These are phyloP conservation scores for Phytopythium litorale DNA, from an alignment of 352 stramenopile genomes.

Conservation along the genomic window DNA sequence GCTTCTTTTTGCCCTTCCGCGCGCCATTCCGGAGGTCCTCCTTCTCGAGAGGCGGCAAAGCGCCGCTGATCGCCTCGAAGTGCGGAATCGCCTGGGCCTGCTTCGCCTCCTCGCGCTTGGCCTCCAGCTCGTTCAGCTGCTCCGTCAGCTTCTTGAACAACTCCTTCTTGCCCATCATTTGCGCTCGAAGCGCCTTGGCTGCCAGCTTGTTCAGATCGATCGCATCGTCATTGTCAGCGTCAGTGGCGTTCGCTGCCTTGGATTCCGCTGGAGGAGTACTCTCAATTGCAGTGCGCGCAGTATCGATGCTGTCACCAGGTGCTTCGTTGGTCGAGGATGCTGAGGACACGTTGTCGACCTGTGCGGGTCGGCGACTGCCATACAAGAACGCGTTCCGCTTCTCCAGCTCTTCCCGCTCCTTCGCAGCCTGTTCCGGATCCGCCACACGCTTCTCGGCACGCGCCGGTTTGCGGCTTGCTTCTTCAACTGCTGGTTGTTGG, in stretches of 20 bases:
- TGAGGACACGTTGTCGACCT: not conserved
- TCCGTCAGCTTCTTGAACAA: slow-evolving; percentile 74
- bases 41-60: slow-evolving; percentile 61
- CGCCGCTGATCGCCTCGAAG: slow-evolving; percentile 50
- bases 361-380: slow-evolving; percentile 15
- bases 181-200: slow-evolving; percentile 65
- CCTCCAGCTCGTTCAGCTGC: slow-evolving; percentile 79
- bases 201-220: slow-evolving; percentile 79
- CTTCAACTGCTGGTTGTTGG: slow-evolving; percentile 9
- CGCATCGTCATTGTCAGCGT: slow-evolving; percentile 21
- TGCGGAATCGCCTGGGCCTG: slow-evolving; percentile 41
- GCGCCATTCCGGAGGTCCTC: slow-evolving; percentile 61
- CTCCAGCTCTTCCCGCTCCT: slow-evolving; percentile 38
- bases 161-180: slow-evolving; percentile 80
- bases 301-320: not conserved
- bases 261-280: not conserved
- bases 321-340: not conserved
- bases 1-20: slow-evolving; percentile 64
- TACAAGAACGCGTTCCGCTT: slow-evolving; percentile 66
- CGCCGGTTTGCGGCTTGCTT: not conserved
- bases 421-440: slow-evolving; percentile 24
- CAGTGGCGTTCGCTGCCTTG: not conserved
- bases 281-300: not conserved
- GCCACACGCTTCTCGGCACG: slow-evolving; percentile 5
- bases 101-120: slow-evolving; percentile 41